Evolutionary conservation across 495 filamentous ascomycete genomes (phyloP).

Genomic region (Apodospora peruviana): DNA sequence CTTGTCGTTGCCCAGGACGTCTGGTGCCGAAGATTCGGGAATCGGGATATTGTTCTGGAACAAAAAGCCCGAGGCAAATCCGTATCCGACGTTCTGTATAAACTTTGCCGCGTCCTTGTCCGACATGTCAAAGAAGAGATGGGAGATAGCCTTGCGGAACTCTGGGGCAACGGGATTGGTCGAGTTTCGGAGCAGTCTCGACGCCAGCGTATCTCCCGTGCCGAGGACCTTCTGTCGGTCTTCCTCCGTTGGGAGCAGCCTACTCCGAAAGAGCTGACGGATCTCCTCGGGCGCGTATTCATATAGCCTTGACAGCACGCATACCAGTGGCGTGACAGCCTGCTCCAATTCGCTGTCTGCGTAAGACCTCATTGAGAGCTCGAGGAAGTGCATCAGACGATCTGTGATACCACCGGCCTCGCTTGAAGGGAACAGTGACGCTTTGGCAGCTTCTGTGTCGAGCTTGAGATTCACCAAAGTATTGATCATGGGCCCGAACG

Average conservation of each 20-base stretch:
- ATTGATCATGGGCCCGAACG: constrained; percentile 63
- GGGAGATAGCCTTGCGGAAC: constrained; percentile 68
- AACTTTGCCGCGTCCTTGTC: constrained; percentile 66
- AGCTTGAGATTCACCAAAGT: constrained; percentile 74
- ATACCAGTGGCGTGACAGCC: constrained; percentile 62
- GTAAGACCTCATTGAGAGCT: constrained; percentile 56
- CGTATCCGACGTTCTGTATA: constrained; percentile 82
- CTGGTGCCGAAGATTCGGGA: constrained; percentile 49
- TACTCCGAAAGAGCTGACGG: constrained; percentile 55
- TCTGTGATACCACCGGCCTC: constrained; percentile 58
- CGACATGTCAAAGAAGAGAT: constrained; percentile 81
- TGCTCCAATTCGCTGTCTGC: constrained; percentile 62
- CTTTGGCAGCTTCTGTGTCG: constrained; percentile 24
- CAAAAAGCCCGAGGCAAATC: constrained; percentile 85
- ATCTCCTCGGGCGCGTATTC: constrained; percentile 63
- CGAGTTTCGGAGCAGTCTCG: constrained; percentile 73
- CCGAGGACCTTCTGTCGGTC: constrained; percentile 80
- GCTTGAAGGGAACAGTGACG: constrained; percentile 60
- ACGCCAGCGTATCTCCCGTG: constrained; percentile 64
- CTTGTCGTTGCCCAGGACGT: constrained; percentile 11
- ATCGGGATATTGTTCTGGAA: constrained; percentile 74
- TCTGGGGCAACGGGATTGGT: constrained; percentile 63
- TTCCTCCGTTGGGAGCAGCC: constrained; percentile 69
- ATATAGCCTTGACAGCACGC: constrained; percentile 65
- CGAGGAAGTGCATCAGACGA: constrained; percentile 68